These are phyloP conservation scores for Arthrobotrys conoides DNA, from an alignment of 2,329 filamentous ascomycete genomes.

Conservation along the genomic window DNA sequence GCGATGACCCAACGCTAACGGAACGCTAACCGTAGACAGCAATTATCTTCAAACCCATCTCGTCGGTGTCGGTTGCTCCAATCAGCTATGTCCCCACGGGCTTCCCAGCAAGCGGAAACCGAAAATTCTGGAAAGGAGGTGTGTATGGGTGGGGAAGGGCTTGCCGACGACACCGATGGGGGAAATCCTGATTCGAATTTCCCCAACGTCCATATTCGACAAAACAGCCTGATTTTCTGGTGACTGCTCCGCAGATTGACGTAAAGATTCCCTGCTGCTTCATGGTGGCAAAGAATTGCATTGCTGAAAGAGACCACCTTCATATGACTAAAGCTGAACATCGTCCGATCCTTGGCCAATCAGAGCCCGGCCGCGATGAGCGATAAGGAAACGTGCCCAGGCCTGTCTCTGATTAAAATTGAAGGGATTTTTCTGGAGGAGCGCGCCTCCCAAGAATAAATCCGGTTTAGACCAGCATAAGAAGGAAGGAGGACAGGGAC, in stretches of 20 bases:
- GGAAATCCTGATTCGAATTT: slow-evolving; percentile 57
- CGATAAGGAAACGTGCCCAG: slow-evolving; percentile 59
- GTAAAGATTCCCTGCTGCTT: slow-evolving; percentile 40
- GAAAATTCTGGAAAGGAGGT: slow-evolving; percentile 60
- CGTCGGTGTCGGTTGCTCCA: slow-evolving; percentile 55
- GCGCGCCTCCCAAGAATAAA: slow-evolving; percentile 56
- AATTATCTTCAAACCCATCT: slow-evolving; percentile 56
- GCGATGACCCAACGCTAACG: slow-evolving; percentile 24
- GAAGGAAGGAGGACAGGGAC: slow-evolving; percentile 45
- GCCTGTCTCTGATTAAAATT: slow-evolving; percentile 60
- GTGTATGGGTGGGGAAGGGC: slow-evolving; percentile 47
- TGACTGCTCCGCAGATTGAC: slow-evolving; percentile 49
- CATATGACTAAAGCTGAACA: slow-evolving; percentile 53
- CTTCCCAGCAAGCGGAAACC: slow-evolving; percentile 59
- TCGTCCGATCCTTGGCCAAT: slow-evolving; percentile 60
- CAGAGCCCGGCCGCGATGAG: slow-evolving; percentile 25
- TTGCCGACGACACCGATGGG: slow-evolving; percentile 44
- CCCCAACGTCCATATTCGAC: slow-evolving; percentile 39
- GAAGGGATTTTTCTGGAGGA: slow-evolving; percentile 61
- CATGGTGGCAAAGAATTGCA: slow-evolving; percentile 40
- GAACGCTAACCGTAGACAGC: slow-evolving; percentile 46
- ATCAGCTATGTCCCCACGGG: slow-evolving; percentile 45
- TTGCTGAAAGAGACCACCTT: slow-evolving; percentile 43
- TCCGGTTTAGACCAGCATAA: slow-evolving; percentile 33
- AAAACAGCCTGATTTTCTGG: slow-evolving; percentile 19